A percentile compares a stretch with the other conserved stretches of the same genome.
phyloP scores from a whole-genome alignment of 129 eudicot genomes.

The Lactuca sativa region DNA sequence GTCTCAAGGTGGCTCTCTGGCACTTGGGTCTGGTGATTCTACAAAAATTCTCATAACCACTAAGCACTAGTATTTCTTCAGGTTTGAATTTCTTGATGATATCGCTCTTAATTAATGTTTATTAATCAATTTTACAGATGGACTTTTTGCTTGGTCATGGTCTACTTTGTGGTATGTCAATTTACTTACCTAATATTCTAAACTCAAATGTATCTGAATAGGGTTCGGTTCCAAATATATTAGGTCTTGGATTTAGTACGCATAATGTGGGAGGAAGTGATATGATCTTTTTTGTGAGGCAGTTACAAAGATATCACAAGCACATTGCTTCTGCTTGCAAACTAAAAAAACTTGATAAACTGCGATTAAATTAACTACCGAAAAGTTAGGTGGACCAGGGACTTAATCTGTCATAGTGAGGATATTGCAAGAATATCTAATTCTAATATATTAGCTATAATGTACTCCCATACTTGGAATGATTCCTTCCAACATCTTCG shows the following conservation, averaged over 20 bases:
- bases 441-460: too few species aligned
- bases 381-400: too few species aligned
- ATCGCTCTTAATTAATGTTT: neutral
- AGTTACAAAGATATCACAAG: neutral
- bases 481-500: too few species aligned
- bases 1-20: neutral
- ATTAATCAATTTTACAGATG: conserved; percentile 50
- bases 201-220: neutral
- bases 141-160: conserved; percentile 66
- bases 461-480: too few species aligned
- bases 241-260: neutral
- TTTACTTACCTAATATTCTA: neutral
- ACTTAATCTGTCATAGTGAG: too few species aligned
- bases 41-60: neutral
- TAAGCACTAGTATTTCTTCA: neutral
- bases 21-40: neutral
- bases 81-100: neutral
- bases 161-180: conserved; percentile 77
- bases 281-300: neutral
- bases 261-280: neutral
- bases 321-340: neutral
- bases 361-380: too few species aligned
- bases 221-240: neutral
- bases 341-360: too few species aligned
- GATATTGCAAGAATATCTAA: too few species aligned